Evolutionary conservation across 2,329 filamentous ascomycete species (phyloP).

Genomic region (Peltaster fructicola): DNA sequence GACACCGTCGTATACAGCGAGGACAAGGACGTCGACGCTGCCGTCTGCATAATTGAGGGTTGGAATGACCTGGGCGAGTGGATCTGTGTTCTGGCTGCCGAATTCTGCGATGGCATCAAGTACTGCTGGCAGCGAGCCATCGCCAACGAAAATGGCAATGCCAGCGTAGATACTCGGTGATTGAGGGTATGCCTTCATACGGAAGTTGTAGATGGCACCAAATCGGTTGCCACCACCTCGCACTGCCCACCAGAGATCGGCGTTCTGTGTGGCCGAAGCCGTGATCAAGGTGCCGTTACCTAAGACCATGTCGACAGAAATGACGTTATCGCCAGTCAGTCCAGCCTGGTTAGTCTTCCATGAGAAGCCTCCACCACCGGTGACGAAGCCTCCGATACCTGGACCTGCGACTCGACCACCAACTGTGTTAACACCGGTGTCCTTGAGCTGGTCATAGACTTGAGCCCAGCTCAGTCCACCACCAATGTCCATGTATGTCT

Average conservation of each 20-base stretch:
- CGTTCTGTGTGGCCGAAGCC: constrained; percentile 25
- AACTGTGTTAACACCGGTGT: constrained; percentile 4
- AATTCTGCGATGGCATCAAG: no score
- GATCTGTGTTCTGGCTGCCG: no score
- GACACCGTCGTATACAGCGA: no score
- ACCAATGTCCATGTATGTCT: constrained; percentile 3
- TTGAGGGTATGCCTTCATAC: no score
- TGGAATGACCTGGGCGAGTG: no score
- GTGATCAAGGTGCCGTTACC: constrained; percentile 22
- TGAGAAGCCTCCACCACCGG: constrained; percentile 4
- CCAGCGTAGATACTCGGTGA: no score
- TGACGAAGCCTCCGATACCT: constrained; percentile 5
- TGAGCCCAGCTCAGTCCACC: constrained; percentile 4
- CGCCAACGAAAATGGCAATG: no score
- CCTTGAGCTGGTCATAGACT: constrained; percentile 5
- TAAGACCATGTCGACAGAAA: constrained; percentile 21
- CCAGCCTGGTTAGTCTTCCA: constrained; percentile 21
- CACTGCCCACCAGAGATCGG: constrained; percentile 31
- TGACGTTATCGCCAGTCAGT: constrained; percentile 33
- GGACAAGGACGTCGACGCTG: no score
- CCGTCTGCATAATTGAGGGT: no score
- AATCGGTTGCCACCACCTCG: constrained; percentile 27
- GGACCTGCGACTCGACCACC: constrained; percentile 5
- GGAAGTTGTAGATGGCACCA: no score
- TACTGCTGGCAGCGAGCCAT: no score